Percentiles rank a stretch among this genome's conserved stretches.
phyloP scores from a whole-genome alignment of 2,329 filamentous ascomycete species.

The Bimuria novae-zelandiae region DNA sequence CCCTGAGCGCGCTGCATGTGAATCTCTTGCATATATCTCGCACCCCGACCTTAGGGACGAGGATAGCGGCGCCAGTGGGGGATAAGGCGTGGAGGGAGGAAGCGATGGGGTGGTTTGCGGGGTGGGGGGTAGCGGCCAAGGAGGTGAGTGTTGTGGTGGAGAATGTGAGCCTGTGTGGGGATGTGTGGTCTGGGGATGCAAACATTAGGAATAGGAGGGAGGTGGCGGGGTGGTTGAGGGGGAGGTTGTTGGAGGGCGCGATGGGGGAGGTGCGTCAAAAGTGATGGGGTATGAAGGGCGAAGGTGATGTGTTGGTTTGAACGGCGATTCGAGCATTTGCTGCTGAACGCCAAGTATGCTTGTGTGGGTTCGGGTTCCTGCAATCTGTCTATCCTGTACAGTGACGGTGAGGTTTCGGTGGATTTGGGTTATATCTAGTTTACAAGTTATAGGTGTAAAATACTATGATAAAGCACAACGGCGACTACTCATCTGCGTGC shows the following conservation, averaged over 20 bases:
- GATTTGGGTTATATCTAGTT: too few relatives aligned
- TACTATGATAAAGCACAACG: too few relatives aligned
- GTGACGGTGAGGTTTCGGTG: too few relatives aligned
- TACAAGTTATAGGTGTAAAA: too few relatives aligned
- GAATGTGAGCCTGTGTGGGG: neutral
- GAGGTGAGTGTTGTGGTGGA: neutral
- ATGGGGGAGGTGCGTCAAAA: too few relatives aligned
- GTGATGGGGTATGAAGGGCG: too few relatives aligned
- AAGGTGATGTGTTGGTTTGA: too few relatives aligned
- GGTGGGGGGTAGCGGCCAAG: neutral
- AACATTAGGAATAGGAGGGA: neutral
- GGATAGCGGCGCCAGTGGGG: neutral
- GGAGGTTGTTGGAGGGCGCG: neutral
- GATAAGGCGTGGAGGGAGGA: neutral
- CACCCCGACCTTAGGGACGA: neutral
- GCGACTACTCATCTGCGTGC: too few relatives aligned
- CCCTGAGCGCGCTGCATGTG: neutral
- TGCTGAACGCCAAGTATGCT: too few relatives aligned
- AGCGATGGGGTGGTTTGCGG: neutral
- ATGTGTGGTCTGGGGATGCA: slow-evolving; percentile 1
- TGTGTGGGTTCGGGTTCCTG: too few relatives aligned
- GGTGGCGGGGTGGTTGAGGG: neutral
- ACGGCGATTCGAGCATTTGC: too few relatives aligned
- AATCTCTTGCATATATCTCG: neutral
- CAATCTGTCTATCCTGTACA: too few relatives aligned